A percentile compares a stretch with the other conserved stretches of the same genome.
Evolutionary conservation across 192 early-diverging fungal genomes (phyloP).

Genomic region (Backusella tarrabulga): DNA sequence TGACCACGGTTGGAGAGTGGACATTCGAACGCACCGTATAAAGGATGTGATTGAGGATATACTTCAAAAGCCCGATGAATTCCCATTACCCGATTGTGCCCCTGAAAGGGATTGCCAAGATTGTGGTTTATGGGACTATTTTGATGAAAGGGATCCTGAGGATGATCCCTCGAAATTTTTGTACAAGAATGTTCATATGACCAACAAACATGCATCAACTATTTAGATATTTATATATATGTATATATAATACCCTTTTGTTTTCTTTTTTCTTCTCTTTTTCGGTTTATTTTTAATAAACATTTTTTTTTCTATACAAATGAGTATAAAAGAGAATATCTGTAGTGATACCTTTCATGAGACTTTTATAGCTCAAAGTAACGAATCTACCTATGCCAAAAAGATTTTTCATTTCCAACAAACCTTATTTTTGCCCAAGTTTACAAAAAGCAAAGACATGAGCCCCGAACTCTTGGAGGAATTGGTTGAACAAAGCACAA

Average conservation of each 20-base stretch:
- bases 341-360: background rate
- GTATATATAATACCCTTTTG: background rate
- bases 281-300: background rate
- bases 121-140: constrained; percentile 74
- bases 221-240: background rate
- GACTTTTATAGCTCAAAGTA: background rate
- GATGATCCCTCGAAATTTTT: background rate
- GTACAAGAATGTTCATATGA: background rate
- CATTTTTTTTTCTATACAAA: background rate
- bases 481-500: background rate
- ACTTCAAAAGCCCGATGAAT: constrained; percentile 37
- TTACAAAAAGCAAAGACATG: background rate
- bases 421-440: background rate
- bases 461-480: background rate
- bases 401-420: background rate
- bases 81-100: constrained; percentile 31
- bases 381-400: background rate
- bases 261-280: background rate
- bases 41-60: constrained; percentile 71
- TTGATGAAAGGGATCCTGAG: constrained; percentile 21
- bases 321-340: background rate
- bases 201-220: background rate
- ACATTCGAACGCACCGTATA: constrained; percentile 80
- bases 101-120: constrained; percentile 63
- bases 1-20: constrained; percentile 61